phyloP scores from a whole-genome alignment of 768 basidiomycete species.

The Boletus barrowsii region DNA sequence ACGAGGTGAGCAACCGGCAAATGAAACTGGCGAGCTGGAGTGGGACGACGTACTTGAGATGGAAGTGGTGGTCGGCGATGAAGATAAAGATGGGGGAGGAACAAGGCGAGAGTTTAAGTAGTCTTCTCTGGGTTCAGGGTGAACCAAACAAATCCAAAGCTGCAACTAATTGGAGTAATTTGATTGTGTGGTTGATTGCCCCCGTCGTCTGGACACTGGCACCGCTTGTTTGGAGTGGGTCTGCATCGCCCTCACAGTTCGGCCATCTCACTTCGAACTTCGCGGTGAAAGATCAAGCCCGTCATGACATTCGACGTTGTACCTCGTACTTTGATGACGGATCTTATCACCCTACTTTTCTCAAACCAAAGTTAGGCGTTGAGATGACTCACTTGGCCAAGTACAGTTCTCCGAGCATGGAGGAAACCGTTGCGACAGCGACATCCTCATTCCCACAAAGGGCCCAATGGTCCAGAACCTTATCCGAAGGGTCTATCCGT shows the following conservation, averaged over 20 bases:
- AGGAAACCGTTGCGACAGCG: neutral
- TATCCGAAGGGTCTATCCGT: neutral
- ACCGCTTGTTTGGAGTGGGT: slow-evolving; percentile 13
- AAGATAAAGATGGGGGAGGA: slow-evolving; percentile 23
- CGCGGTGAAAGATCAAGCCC: neutral
- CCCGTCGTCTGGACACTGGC: slow-evolving; percentile 11
- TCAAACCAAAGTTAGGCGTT: slow-evolving; percentile 1
- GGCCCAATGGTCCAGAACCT: slow-evolving; percentile 6
- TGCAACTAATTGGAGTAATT: neutral
- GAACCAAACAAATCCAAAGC: slow-evolving; percentile 31
- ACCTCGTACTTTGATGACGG: neutral
- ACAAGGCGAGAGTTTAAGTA: slow-evolving; percentile 29
- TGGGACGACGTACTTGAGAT: slow-evolving; percentile 8
- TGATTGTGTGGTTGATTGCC: slow-evolving; percentile 5
- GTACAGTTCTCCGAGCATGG: neutral
- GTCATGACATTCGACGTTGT: neutral
- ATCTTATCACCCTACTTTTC: neutral
- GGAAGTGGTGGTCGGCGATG: slow-evolving; percentile 11
- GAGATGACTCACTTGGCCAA: too few relatives aligned
- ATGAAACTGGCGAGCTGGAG: neutral
- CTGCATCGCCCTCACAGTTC: slow-evolving; percentile 10
- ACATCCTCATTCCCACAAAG: slow-evolving; percentile 6
- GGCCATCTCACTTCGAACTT: neutral
- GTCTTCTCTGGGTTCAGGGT: slow-evolving; percentile 29
- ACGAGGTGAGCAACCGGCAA: neutral